Evolutionary conservation across 176 grass and related monocot species (phyloP).

Genomic region (Musa acuminata): DNA sequence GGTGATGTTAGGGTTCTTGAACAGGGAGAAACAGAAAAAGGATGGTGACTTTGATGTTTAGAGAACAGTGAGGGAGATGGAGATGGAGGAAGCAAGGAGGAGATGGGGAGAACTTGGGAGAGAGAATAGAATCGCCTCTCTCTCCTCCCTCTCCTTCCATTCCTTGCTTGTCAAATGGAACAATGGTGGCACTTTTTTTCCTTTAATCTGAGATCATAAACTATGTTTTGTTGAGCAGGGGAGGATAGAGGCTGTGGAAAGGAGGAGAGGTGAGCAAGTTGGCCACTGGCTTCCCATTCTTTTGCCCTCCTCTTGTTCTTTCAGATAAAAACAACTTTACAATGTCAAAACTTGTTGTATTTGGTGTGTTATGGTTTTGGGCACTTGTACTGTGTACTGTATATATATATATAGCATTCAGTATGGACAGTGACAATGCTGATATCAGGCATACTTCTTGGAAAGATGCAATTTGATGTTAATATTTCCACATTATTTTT

Average conservation of each 20-base stretch:
- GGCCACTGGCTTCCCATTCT: too few relatives aligned
- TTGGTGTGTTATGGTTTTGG: too few relatives aligned
- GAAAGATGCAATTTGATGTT: too few relatives aligned
- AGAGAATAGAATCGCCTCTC: not conserved
- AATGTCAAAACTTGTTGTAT: too few relatives aligned
- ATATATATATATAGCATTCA: too few relatives aligned
- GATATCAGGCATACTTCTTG: too few relatives aligned
- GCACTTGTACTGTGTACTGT: too few relatives aligned
- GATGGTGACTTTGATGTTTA: not conserved
- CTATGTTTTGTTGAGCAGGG: not conserved
- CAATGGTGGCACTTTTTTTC: not conserved
- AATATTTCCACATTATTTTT: too few relatives aligned
- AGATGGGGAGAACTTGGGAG: not conserved
- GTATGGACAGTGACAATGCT: too few relatives aligned
- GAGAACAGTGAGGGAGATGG: not conserved
- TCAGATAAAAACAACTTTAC: too few relatives aligned
- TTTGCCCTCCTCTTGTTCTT: too few relatives aligned
- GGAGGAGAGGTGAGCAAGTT: not conserved
- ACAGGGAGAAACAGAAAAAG: not conserved
- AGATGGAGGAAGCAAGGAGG: not conserved
- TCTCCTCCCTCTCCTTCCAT: not conserved
- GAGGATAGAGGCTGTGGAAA: not conserved
- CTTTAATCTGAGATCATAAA: not conserved
- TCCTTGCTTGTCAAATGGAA: slow-evolving; percentile 5
- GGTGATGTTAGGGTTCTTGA: not conserved